A percentile compares a stretch with the other conserved stretches of the same genome.
phyloP scores from a whole-genome alignment of 2,329 filamentous ascomycete genomes.

The Chaetomiaceae sp. region DNA sequence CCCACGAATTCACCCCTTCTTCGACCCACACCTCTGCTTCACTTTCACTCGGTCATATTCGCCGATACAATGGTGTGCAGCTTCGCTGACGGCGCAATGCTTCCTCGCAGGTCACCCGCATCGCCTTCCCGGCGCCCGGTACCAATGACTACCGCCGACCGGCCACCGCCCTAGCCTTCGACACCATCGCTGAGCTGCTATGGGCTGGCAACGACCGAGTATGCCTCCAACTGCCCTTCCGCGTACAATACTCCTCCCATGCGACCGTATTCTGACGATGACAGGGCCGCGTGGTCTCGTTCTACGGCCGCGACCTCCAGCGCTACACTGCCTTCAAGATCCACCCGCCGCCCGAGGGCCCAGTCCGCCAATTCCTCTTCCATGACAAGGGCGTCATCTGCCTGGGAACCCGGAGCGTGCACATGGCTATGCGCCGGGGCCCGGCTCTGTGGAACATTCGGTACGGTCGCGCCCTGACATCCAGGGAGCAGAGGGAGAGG shows the following conservation, averaged over 20 bases:
- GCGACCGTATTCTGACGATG: constrained; percentile 2
- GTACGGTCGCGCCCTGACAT: constrained; percentile 41
- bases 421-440: constrained; percentile 82
- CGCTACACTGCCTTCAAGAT: constrained; percentile 87
- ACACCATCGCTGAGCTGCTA: constrained; percentile 80
- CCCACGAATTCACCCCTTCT: not conserved
- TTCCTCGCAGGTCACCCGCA: constrained; percentile 64
- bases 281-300: constrained; percentile 83
- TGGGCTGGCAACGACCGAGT: constrained; percentile 87
- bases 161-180: constrained; percentile 80
- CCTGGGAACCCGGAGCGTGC: constrained; percentile 76
- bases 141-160: constrained; percentile 65
- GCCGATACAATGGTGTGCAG: not conserved
- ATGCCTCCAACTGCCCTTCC: constrained; percentile 6
- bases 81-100: constrained; percentile 8
- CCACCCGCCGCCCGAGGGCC: constrained; percentile 67
- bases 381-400: constrained; percentile 87
- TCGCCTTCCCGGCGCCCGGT: constrained; percentile 73
- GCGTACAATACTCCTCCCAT: not conserved
- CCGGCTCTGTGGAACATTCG: constrained; percentile 83
- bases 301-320: constrained; percentile 79
- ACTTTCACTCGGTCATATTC: not conserved
- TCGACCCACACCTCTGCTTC: not conserved
- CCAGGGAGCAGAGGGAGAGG: constrained; percentile 6
- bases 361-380: constrained; percentile 83